Base-by-base conservation (phyloP, 306 rosid genomes). In the Phaseolus lunatus region DNA sequence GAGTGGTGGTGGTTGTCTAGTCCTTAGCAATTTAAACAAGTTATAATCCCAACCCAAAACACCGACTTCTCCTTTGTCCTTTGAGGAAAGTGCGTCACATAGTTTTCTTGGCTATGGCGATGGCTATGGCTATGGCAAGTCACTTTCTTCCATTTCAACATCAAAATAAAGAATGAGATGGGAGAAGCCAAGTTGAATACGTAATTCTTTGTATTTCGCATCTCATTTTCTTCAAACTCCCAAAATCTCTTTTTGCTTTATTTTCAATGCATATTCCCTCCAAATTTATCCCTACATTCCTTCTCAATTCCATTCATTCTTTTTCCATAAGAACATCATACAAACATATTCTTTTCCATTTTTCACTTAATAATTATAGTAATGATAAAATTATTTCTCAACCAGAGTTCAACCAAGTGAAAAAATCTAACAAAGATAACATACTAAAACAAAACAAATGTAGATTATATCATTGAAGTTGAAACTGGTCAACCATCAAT, bases 41-140 rank as follows among this genome's bases (percentile, higher is more conserved):
- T 9, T 31, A 4, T 70, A 54, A 69, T 53, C 44, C 35, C 54
- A 78, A 82, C 37, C 81, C 35, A 1, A 33, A 33, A 33, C 39
- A 33, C 90, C 85, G 89, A 87, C 88, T 87, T 82, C 1, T 19
- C 16, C 68, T 78, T 53, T 65, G 79, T 83, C 82, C 63, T 23
- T 50, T 7, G 45, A 31, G 58, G 72, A 83, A 82, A 77, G 77
- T 24, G 76, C 48, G 83, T 81, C 67, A 53, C 49, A 19, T 72
- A 47, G 71, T 43, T 57, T 78, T 73, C 5, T 44, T 58, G 70
- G 68, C 19, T 2, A 9, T 37, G 12, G 44, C 44, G 1, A 39
- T 39, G 44, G 10, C 44, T 7, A 39, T 39, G 44, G 11, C 11
- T 37, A 7, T 37, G 43, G 3, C 13, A 39, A 20, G 83, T 78